Conservation (phyloP, 1,139 yeast genomes). For the Candida pseudoviswanathii region DNA sequence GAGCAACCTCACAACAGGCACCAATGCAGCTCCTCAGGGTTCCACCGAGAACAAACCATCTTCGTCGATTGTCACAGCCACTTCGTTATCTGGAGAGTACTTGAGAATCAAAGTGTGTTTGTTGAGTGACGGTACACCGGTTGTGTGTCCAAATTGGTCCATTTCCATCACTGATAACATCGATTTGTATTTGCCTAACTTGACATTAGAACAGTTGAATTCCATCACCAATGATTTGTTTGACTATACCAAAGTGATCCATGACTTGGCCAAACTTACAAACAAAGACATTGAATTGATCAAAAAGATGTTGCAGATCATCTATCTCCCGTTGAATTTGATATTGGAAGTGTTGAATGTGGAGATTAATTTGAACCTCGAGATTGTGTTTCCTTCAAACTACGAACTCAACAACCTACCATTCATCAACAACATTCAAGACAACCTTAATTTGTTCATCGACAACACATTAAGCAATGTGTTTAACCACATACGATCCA, state of each 20-base stretch:
- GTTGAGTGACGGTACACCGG: constrained; percentile 82
- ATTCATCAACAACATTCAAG: constrained; percentile 50
- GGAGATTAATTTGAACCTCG: constrained; percentile 71
- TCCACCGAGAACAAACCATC: constrained; percentile 28
- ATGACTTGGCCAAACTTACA: constrained; percentile 43
- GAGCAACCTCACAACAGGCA: neutral
- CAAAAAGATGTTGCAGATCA: constrained; percentile 42
- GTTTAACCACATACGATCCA: constrained; percentile 72
- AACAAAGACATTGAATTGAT: constrained; percentile 38
- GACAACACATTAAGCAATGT: constrained; percentile 72
- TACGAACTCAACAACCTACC: constrained; percentile 60
- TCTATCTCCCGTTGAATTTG: constrained; percentile 63
- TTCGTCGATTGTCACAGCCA: constrained; percentile 81
- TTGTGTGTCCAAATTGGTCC: constrained; percentile 75
- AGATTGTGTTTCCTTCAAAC: constrained; percentile 79
- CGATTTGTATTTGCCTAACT: constrained; percentile 53
- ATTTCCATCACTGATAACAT: constrained; percentile 59
- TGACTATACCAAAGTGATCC: constrained; percentile 45
- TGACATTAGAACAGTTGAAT: constrained; percentile 43
- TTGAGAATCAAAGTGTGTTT: constrained; percentile 69
- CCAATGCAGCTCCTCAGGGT: constrained; percentile 17
- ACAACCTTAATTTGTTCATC: constrained; percentile 68
- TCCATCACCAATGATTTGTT: constrained; percentile 46
- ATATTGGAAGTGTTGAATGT: constrained; percentile 57
- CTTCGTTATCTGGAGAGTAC: constrained; percentile 84